Base-by-base conservation (phyloP, 768 basidiomycete species). In the Leccinum broughii region DNA sequence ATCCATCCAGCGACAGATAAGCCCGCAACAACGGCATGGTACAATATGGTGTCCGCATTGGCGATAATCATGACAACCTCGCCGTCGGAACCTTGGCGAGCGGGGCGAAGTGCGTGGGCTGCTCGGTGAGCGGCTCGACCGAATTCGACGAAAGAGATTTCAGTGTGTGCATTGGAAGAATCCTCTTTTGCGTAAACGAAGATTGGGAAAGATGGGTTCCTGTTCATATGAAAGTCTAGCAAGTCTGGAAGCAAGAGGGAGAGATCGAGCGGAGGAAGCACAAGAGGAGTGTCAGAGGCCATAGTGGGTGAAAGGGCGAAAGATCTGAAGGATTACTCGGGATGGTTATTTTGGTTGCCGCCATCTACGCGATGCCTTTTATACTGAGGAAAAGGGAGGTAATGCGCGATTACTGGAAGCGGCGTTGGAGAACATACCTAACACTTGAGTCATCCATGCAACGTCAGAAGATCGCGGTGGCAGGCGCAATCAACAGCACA, bases 101-200 rank as follows among this genome's bases (percentile, higher is more conserved):
- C 65, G 14, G 79, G 79, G 6, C 77, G 72, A 44, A 82, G 60
- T 22, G 62, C 59, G 60, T 81, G 79, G 0, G 82, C 81, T 7
- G 76, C 71, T 28, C 74, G 66, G 48, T 74, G 74, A 55, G 65
- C 53, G 5, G 73, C 72, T 22, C 66, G 64, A 51, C 67, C 65
- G 48, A 74, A 74, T 54, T 74, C 74, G 39, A 66, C 62, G 30
- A 66, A 62, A 5, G 66, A 64, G n/a, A 75, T 64, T 39, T 68
- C 64, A 15, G 60, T 71, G 52, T 56, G 39, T 2, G 53, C 49
- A 20, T 57, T 49, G 0, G 64, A 44, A 62, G 8, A 14, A n/a
- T 39, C 26, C 51, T 70, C 58, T 53, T 68, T 51, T 5, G 54
- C 13, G 48, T 64, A 70, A 6, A 62, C 56, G 32, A 63, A 73